Evolutionary conservation across 768 basidiomycete genomes (phyloP).

Genomic region (Boletus rufocinnamomeus): DNA sequence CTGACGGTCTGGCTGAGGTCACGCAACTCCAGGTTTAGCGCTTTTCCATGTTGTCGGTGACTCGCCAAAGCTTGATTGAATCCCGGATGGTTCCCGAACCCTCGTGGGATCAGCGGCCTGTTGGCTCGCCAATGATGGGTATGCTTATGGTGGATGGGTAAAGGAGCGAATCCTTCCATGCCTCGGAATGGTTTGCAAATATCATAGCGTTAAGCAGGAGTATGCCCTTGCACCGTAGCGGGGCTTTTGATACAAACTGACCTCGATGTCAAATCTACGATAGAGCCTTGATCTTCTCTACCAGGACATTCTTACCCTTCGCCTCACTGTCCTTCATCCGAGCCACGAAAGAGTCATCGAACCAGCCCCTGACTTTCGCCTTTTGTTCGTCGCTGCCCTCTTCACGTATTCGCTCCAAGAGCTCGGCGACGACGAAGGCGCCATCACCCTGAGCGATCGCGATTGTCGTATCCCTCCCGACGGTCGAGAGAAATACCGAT

Average conservation of each 20-base stretch:
- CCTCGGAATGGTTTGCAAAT: background rate
- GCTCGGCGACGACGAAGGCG: constrained; percentile 73
- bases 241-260: constrained; percentile 13
- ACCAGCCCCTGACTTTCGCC: constrained; percentile 57
- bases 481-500: constrained; percentile 50
- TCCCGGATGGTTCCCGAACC: background rate
- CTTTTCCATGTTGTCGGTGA: background rate
- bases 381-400: constrained; percentile 44
- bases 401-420: constrained; percentile 59
- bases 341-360: constrained; percentile 48
- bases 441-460: constrained; percentile 65
- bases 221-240: background rate
- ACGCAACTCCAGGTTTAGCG: background rate
- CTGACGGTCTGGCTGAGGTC: no score
- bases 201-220: background rate
- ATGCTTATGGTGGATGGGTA: background rate
- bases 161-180: background rate
- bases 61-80: background rate
- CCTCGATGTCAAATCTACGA: constrained; percentile 14
- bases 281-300: constrained; percentile 53
- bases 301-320: constrained; percentile 72
- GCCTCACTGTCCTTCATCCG: constrained; percentile 53
- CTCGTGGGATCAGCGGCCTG: background rate
- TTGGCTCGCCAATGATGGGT: no score
- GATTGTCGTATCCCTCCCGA: constrained; percentile 52